Conservation (phyloP, 129 eudicot genomes). For the Helianthus tuberosus region DNA sequence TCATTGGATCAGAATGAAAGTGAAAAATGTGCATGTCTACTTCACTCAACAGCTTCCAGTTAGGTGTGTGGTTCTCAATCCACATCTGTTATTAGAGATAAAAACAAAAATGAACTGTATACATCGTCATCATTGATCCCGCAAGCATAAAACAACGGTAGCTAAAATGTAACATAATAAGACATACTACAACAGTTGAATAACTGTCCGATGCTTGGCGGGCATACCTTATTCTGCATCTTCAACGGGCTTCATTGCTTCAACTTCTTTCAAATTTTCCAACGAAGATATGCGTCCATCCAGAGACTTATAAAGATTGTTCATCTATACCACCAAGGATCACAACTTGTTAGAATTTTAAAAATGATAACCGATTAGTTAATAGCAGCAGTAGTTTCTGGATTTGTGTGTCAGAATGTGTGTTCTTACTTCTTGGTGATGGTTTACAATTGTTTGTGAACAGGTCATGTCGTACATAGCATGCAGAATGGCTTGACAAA, state of each 20-base stretch:
- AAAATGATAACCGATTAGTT: background rate
- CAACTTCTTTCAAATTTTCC: conserved; percentile 47
- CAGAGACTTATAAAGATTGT: conserved; percentile 43
- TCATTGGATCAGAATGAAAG: conserved; percentile 9
- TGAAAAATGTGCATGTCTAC: conserved; percentile 24
- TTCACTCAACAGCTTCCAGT: conserved; percentile 17
- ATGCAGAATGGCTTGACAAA: background rate
- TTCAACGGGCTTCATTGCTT: conserved; percentile 38
- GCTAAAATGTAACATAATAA: conserved; percentile 26
- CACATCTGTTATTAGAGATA: conserved; percentile 27
- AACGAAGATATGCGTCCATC: conserved; percentile 46
- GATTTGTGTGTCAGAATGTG: background rate
- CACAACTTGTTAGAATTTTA: conserved; percentile 18
- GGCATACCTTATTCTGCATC: conserved; percentile 36
- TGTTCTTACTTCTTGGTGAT: background rate
- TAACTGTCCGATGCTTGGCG: conserved; percentile 16
- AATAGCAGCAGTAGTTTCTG: background rate
- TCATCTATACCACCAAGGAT: conserved; percentile 35
- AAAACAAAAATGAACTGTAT: conserved; percentile 27
- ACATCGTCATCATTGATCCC: conserved; percentile 27
- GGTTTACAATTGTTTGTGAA: background rate
- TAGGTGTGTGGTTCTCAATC: conserved; percentile 19
- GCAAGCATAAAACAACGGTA: conserved; percentile 14
- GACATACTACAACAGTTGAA: conserved; percentile 32
- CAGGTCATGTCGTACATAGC: background rate